Conservation (phyloP, 140 eudicot species). For the Ambrosia hybrid region DNA sequence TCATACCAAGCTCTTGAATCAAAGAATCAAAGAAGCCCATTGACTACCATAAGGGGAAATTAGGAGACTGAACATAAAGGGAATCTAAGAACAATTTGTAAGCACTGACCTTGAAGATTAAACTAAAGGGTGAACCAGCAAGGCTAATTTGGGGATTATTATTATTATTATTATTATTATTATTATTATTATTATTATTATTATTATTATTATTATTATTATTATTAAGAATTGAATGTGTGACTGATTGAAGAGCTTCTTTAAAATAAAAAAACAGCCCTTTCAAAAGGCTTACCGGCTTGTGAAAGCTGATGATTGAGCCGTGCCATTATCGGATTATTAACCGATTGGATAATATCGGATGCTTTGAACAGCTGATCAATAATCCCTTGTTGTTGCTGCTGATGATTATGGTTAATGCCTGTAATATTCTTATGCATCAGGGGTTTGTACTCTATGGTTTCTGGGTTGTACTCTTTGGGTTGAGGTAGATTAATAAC, state of each 20-base stretch:
- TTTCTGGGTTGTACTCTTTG: constrained; percentile 49
- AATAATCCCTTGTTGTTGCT: constrained; percentile 54
- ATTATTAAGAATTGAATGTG: constrained; percentile 36
- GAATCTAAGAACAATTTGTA: constrained; percentile 83
- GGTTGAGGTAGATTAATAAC: background rate
- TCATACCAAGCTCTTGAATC: constrained; percentile 79
- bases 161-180: constrained; percentile 20
- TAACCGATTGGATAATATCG: constrained; percentile 66
- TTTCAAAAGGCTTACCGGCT: constrained; percentile 72
- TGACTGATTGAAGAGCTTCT: constrained; percentile 69
- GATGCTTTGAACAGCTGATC: constrained; percentile 80
- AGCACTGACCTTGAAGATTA: constrained; percentile 77
- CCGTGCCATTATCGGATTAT: constrained; percentile 83
- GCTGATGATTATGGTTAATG: constrained; percentile 12
- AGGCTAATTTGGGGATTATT: constrained; percentile 39
- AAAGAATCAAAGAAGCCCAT: constrained; percentile 65
- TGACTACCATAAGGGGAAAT: constrained; percentile 88
- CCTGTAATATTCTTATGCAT: constrained; percentile 3
- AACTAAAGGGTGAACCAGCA: constrained; percentile 26
- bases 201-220: no score
- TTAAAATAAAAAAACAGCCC: constrained; percentile 77
- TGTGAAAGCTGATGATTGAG: constrained; percentile 98
- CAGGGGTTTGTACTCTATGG: constrained; percentile 37
- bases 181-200: no score
- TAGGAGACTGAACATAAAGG: constrained; percentile 71